Evolutionary conservation across 306 rosid species (phyloP).

Genomic region (Begonia peltatifolia): DNA sequence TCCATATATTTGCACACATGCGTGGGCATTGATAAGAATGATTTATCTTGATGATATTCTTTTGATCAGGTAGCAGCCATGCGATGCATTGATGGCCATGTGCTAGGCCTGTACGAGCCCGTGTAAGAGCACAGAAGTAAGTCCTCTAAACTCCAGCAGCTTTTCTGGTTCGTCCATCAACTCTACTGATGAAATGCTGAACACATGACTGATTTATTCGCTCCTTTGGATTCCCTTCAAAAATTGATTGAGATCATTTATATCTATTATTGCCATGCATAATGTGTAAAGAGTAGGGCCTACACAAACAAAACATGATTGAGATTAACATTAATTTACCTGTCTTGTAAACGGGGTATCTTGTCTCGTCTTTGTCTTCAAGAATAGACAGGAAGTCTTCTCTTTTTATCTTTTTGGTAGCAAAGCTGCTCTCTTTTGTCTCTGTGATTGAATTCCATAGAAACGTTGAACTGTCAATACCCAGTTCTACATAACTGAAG

Average conservation of each 20-base stretch:
- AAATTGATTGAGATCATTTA: slow-evolving; percentile 56
- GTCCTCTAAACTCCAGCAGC: not conserved
- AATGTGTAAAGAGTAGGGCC: slow-evolving; percentile 63
- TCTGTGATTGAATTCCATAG: slow-evolving; percentile 23
- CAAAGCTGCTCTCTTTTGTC: slow-evolving; percentile 43
- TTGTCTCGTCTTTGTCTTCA: slow-evolving; percentile 39
- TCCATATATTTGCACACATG: not conserved
- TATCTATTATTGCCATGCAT: slow-evolving; percentile 51
- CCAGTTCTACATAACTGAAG: too few relatives aligned
- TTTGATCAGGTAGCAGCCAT: slow-evolving; percentile 59
- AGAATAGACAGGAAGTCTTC: slow-evolving; percentile 40
- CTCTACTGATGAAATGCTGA: slow-evolving; percentile 25
- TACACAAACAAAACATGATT: slow-evolving; percentile 12
- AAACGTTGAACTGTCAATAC: too few relatives aligned
- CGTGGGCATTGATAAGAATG: not conserved
- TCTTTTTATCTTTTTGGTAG: slow-evolving; percentile 31
- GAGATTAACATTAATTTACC: slow-evolving; percentile 15
- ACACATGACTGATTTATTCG: slow-evolving; percentile 33
- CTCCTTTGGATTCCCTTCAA: slow-evolving; percentile 50
- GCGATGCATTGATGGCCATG: slow-evolving; percentile 64
- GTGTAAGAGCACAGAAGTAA: not conserved
- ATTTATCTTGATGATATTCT: slow-evolving; percentile 5
- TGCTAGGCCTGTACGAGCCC: slow-evolving; percentile 70
- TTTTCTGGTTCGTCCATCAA: slow-evolving; percentile 19
- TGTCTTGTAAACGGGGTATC: not conserved